Base-by-base conservation (phyloP, 805 yeast genomes). In the Teunomyces funiuensis region DNA sequence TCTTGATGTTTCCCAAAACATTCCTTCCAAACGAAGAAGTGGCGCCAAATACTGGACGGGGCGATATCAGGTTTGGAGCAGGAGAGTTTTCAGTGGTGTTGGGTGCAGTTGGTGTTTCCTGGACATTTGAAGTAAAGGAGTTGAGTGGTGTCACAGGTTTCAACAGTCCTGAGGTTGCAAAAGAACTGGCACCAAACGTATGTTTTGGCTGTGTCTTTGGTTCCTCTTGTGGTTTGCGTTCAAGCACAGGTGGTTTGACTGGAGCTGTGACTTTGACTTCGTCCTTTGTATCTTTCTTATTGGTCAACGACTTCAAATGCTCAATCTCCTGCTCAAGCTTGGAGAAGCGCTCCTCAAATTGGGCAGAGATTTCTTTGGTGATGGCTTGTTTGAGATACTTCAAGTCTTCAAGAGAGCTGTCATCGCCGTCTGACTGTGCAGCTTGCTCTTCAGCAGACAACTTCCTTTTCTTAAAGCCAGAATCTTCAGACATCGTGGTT, bases 21-120 rank as follows among this genome's bases (percentile, higher is more conserved):
- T 49, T 55, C 14, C 60, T 54, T 6, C 73, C 74, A 53, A 71
- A 69, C 2, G 71, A 47, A n/a, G 66, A 61, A 9, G 71, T 55
- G 2, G 78, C 55, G 3, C 74, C 79, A 53, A 69, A 69, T 3
- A 62, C 66, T 1, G 66, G 65, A n/a, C 18, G 40, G 16, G 23
- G 36, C 13, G 25, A 20, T 2, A 27, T 6, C 13, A 37, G 18
- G 4, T 22, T 30, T 17, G 47, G 39, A 18, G 30, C 18, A 4
- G 47, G 45, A 9, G 46, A 37, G 36, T 28, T 37, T 31, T 20
- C 20, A 13, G 43, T 23, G 16, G 47, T 34, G 29, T 44, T 41
- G 9, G 52, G 49, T 13, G 40, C 48, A 2, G 49, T 45, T 13
- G 45, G 40, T 4, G 43, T 39, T 31, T 48, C 52, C 19, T 40